Percentiles rank a stretch among this genome's conserved stretches.
Evolutionary conservation across 179 eudicot genomes (phyloP).

Genomic region (Silene noctiflora): DNA sequence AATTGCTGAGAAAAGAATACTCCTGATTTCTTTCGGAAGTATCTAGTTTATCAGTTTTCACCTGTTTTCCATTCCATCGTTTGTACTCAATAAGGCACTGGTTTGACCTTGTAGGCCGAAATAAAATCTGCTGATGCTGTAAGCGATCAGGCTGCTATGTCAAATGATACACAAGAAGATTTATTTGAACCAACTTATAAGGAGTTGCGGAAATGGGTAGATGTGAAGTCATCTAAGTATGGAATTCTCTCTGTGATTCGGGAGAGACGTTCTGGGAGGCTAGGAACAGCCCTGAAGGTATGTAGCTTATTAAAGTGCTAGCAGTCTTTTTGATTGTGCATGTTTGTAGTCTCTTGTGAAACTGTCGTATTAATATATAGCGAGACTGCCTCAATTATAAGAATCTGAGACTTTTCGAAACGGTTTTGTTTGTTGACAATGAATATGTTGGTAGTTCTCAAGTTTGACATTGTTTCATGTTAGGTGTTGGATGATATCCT

Average conservation of each 20-base stretch:
- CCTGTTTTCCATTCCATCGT: background rate
- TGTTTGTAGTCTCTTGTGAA: too few relatives aligned
- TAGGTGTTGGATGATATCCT: conserved; percentile 71
- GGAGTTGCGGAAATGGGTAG: conserved; percentile 90
- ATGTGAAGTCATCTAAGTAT: conserved; percentile 68
- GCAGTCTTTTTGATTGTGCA: too few relatives aligned
- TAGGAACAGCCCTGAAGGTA: conserved; percentile 94
- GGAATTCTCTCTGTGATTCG: conserved; percentile 64
- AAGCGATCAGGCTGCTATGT: conserved; percentile 36
- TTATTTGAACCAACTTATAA: conserved; percentile 73
- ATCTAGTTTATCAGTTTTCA: background rate
- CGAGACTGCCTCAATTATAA: too few relatives aligned
- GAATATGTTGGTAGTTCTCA: background rate
- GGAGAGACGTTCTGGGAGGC: conserved; percentile 64
- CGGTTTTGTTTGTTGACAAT: background rate
- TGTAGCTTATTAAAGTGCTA: background rate
- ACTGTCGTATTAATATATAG: too few relatives aligned
- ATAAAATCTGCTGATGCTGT: conserved; percentile 30
- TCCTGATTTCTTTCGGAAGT: background rate
- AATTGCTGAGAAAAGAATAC: background rate
- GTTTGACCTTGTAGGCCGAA: conserved; percentile 46
- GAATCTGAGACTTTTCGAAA: background rate
- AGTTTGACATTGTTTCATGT: conserved; percentile 5
- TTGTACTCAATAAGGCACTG: conserved; percentile 13
- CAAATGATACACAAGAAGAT: conserved; percentile 31